phyloP scores from a whole-genome alignment of 2,329 filamentous ascomycete genomes.

The Xylariaceae sp. region DNA sequence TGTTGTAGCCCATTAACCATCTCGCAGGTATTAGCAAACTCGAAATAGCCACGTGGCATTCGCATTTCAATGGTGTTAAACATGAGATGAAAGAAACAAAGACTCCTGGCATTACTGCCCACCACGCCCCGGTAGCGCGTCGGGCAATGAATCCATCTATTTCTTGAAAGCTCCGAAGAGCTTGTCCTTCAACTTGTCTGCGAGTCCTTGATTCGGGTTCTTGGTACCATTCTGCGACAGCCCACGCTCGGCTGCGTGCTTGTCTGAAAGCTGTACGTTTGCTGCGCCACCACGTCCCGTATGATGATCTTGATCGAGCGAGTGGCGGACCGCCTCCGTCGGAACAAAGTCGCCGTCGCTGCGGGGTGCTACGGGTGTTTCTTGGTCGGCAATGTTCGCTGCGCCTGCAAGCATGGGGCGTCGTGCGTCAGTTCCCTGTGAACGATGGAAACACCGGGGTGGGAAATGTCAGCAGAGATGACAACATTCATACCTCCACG shows the following conservation, averaged over 20 bases:
- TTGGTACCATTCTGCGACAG: conserved; percentile 12
- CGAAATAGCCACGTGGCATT: too few species aligned
- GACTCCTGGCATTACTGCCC: too few species aligned
- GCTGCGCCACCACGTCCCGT: conserved; percentile 58
- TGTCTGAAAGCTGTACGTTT: conserved; percentile 44
- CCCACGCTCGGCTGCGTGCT: conserved; percentile 19
- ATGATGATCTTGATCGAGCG: conserved; percentile 50
- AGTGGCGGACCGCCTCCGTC: conserved; percentile 46
- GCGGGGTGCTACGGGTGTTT: conserved; percentile 35
- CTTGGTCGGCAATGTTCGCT: conserved; percentile 55
- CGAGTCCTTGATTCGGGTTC: conserved; percentile 38
- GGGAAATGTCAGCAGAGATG: conserved; percentile 2
- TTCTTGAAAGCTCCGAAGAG: conserved; percentile 49
- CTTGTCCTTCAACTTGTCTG: conserved; percentile 57
- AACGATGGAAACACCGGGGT: too few species aligned
- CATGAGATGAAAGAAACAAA: too few species aligned
- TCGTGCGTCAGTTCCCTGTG: not conserved
- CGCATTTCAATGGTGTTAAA: too few species aligned
- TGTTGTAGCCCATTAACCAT: too few species aligned
- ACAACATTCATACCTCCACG: conserved; percentile 47
- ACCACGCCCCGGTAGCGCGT: too few species aligned
- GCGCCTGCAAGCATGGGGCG: conserved; percentile 39
- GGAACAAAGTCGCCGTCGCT: conserved; percentile 52
- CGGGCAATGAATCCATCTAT: conserved; percentile 14
- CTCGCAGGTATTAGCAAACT: too few species aligned